A percentile compares a stretch with the other conserved stretches of the same genome.
Evolutionary conservation across 495 filamentous ascomycete genomes (phyloP).

Genomic region (Talaromyces adpressus): DNA sequence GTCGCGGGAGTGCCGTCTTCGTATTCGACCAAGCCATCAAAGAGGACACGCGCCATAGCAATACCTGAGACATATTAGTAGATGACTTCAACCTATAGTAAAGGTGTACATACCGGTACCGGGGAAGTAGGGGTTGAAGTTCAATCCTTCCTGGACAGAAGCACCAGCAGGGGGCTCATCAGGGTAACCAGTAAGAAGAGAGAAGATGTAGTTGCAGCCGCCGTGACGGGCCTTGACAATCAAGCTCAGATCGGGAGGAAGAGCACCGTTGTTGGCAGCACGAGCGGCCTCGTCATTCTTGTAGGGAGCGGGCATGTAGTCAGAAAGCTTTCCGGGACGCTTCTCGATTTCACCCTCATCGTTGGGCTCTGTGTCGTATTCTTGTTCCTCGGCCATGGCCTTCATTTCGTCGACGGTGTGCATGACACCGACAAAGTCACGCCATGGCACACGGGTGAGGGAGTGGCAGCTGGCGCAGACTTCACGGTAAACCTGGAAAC

Average conservation of each 20-base stretch:
- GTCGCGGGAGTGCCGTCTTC: conserved; percentile 93
- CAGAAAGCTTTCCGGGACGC: conserved; percentile 94
- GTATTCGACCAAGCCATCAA: conserved; percentile 97
- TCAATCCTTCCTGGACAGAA: conserved; percentile 72
- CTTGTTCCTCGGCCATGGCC: conserved; percentile 91
- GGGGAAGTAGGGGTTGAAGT: conserved; percentile 99
- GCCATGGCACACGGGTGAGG: conserved; percentile 87
- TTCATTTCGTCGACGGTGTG: conserved; percentile 98
- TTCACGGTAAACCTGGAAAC: conserved; percentile 99
- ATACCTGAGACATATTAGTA: conserved; percentile 49
- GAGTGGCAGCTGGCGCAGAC: conserved; percentile 98
- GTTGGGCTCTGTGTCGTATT: conserved; percentile 98
- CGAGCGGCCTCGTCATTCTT: conserved; percentile 98
- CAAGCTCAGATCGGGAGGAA: conserved; percentile 94
- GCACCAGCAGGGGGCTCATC: conserved; percentile 92
- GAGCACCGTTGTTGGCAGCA: conserved; percentile 95
- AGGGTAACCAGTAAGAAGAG: conserved; percentile 93
- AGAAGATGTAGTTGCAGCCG: conserved; percentile 98
- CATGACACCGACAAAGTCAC: conserved; percentile 79
- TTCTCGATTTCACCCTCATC: conserved; percentile 96
- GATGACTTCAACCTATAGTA: not conserved
- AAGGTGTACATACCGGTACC: conserved; percentile 61
- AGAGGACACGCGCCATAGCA: conserved; percentile 97
- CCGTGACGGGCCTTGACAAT: conserved; percentile 97
- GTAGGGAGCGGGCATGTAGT: conserved; percentile 93